Conservation (phyloP, 2,329 filamentous ascomycete species). For the Cladosporium sp. region DNA sequence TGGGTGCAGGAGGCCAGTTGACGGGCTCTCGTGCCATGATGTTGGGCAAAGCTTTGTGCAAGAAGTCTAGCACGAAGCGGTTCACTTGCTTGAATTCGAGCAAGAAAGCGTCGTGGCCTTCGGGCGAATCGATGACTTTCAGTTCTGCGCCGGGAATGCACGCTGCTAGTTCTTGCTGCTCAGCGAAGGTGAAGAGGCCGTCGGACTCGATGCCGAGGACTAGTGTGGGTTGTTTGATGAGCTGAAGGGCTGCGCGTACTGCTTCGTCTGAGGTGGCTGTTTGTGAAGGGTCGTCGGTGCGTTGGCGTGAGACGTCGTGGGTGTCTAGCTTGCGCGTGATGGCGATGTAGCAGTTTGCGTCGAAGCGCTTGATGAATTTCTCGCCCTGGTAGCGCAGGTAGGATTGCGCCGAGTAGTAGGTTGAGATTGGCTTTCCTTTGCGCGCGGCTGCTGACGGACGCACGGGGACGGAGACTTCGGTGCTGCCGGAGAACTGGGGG, state of each 20-base stretch:
- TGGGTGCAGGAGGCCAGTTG: slow-evolving; percentile 42
- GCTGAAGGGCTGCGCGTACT: slow-evolving; percentile 69
- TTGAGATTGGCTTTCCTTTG: slow-evolving; percentile 42
- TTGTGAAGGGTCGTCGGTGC: slow-evolving; percentile 40
- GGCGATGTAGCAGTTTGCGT: slow-evolving; percentile 98
- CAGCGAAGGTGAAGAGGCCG: slow-evolving; percentile 92
- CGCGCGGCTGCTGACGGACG: slow-evolving; percentile 29
- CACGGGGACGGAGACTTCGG: slow-evolving; percentile 29
- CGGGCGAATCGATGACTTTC: slow-evolving; percentile 84
- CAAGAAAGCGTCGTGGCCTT: slow-evolving; percentile 94
- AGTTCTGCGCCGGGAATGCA: slow-evolving; percentile 73
- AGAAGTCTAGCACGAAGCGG: slow-evolving; percentile 74
- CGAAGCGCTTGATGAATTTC: slow-evolving; percentile 96
- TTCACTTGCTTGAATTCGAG: slow-evolving; percentile 98
- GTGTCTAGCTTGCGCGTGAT: slow-evolving; percentile 98
- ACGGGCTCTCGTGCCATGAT: slow-evolving; percentile 65
- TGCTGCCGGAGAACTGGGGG: slow-evolving; percentile 45
- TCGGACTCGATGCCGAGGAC: slow-evolving; percentile 94
- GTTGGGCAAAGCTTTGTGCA: slow-evolving; percentile 76
- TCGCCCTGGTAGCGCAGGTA: slow-evolving; percentile 94
- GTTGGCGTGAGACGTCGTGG: slow-evolving; percentile 83
- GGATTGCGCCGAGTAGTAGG: slow-evolving; percentile 97
- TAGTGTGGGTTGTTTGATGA: slow-evolving; percentile 84
- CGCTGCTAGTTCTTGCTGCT: slow-evolving; percentile 86
- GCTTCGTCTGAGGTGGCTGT: slow-evolving; percentile 31